A percentile compares a stretch with the other conserved stretches of the same genome.
phyloP scores from a whole-genome alignment of 2,329 filamentous ascomycete genomes.

The Xylaria sp. region DNA sequence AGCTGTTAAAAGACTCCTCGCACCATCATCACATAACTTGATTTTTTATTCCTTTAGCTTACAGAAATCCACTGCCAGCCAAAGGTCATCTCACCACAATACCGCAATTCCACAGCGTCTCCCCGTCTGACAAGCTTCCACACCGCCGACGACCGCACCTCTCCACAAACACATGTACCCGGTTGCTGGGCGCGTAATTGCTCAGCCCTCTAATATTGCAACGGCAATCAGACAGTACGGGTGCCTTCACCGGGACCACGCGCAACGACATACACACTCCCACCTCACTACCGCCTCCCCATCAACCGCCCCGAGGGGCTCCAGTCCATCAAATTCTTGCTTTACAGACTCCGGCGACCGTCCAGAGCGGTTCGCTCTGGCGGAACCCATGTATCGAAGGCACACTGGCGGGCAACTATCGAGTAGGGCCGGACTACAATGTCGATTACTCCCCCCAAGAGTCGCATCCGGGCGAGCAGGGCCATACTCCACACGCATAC shows the following conservation, averaged over 20 bases:
- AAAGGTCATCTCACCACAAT: constrained; percentile 28
- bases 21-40: constrained; percentile 33
- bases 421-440: constrained; percentile 70
- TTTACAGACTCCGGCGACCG: constrained; percentile 66
- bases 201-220: constrained; percentile 32
- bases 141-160: constrained; percentile 30
- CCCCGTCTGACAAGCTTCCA: constrained; percentile 27
- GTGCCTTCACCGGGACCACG: constrained; percentile 35
- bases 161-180: constrained; percentile 42
- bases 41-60: constrained; percentile 32
- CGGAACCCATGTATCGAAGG: constrained; percentile 72
- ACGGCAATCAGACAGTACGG: constrained; percentile 35
- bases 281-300: constrained; percentile 38
- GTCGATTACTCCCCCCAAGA: constrained; percentile 74
- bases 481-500: constrained; percentile 66
- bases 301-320: constrained; percentile 57
- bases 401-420: constrained; percentile 76
- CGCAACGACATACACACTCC: constrained; percentile 36
- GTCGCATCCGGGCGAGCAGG: constrained; percentile 66
- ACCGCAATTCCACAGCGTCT: constrained; percentile 27
- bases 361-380: constrained; percentile 77
- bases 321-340: constrained; percentile 59
- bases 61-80: constrained; percentile 28
- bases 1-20: constrained; percentile 33
- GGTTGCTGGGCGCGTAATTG: constrained; percentile 37